These are phyloP conservation scores for Pisolithus sp. DNA, from an alignment of 768 basidiomycete genomes.

Conservation along the genomic window DNA sequence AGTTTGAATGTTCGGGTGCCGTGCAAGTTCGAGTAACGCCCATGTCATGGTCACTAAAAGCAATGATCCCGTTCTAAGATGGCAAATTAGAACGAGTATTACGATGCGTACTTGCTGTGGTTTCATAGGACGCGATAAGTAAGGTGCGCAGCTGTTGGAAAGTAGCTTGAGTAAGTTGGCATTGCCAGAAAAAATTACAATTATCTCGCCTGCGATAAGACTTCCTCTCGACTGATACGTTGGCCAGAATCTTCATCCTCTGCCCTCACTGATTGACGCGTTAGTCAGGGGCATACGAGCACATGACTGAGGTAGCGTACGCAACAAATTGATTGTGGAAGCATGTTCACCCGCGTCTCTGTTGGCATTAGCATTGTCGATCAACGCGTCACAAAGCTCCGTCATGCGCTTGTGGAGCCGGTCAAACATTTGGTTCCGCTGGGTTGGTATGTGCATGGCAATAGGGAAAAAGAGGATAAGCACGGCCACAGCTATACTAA, in stretches of 20 bases:
- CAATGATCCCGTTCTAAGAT: not conserved
- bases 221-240: conserved; percentile 20
- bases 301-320: not conserved
- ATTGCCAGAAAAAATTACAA: not conserved
- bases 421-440: not conserved
- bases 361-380: not conserved
- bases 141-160: conserved; percentile 11
- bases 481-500: conserved; percentile 17
- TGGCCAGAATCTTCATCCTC: conserved; percentile 20
- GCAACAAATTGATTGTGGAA: not conserved
- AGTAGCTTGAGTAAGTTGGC: not conserved
- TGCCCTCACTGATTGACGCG: conserved; percentile 28
- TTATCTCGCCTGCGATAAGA: conserved; percentile 17
- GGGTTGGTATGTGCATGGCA: not conserved
- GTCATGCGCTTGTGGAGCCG: not conserved
- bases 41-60: conserved; percentile 11
- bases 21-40: conserved; percentile 45
- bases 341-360: not conserved
- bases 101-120: conserved; percentile 10
- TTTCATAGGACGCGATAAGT: conserved; percentile 18
- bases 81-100: fast-evolving
- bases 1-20: conserved; percentile 38
- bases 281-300: not conserved
- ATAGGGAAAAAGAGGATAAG: conserved; percentile 26
- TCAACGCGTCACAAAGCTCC: not conserved